A percentile compares a stretch with the other conserved stretches of the same genome.
Conservation (phyloP, 2,329 filamentous ascomycete species). For the Claviceps quebecensis region DNA sequence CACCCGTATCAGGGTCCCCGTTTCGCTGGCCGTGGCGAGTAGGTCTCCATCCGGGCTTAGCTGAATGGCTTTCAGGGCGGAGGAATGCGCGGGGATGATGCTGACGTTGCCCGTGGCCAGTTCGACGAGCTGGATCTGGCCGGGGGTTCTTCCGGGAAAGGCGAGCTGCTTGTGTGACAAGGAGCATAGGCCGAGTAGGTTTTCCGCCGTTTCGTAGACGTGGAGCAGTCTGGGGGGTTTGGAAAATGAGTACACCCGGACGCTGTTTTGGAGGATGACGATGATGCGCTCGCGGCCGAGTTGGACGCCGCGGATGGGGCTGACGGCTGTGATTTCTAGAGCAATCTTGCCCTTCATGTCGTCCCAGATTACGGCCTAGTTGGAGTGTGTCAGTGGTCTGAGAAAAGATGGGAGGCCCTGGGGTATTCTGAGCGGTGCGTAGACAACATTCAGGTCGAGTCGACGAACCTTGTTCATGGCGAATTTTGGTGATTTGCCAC, state of each 20-base stretch:
- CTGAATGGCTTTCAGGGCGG: conserved; percentile 61
- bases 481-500: conserved; percentile 73
- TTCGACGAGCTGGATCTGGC: conserved; percentile 82
- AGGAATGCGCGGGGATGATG: conserved; percentile 84
- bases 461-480: conserved; percentile 62
- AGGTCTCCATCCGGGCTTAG: conserved; percentile 69
- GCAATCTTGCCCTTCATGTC: conserved; percentile 60
- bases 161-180: conserved; percentile 60
- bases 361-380: conserved; percentile 76
- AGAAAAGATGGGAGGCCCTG: background rate
- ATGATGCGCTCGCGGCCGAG: conserved; percentile 64
- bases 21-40: conserved; percentile 82
- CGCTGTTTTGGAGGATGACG: conserved; percentile 67
- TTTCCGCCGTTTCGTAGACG: conserved; percentile 75
- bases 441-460: background rate
- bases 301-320: conserved; percentile 66
- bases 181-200: conserved; percentile 67
- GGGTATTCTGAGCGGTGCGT: background rate
- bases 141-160: conserved; percentile 75
- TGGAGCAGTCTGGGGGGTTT: conserved; percentile 56
- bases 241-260: conserved; percentile 68
- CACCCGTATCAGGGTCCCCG: conserved; percentile 76
- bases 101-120: conserved; percentile 67
- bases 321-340: conserved; percentile 68
- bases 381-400: background rate